A percentile compares a stretch with the other conserved stretches of the same genome.
Conservation (phyloP, 2,329 filamentous ascomycete species). For the Penicillium digitatum region DNA sequence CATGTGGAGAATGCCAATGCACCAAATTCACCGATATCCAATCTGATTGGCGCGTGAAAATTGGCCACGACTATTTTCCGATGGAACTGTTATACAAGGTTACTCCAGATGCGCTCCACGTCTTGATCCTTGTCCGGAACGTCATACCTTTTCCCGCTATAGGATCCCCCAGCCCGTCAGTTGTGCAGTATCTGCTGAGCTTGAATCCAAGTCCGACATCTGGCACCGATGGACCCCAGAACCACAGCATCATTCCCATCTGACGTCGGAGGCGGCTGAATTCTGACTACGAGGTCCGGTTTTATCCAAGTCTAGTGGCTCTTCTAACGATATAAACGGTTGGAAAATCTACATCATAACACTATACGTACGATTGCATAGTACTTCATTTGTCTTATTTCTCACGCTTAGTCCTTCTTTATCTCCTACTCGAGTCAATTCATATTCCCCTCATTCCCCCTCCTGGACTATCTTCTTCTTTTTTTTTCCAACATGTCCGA, state of each 20-base stretch:
- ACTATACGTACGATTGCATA: conserved; percentile 14
- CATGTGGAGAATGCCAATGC: conserved; percentile 15
- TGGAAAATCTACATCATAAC: conserved; percentile 17
- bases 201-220: not conserved
- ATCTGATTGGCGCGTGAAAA: conserved; percentile 10
- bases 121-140: conserved; percentile 10
- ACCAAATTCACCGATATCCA: conserved; percentile 2
- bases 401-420: conserved; percentile 20
- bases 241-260: conserved; percentile 2
- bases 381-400: not conserved
- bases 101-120: conserved; percentile 11
- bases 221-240: not conserved
- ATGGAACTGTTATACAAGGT: not conserved
- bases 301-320: conserved; percentile 11
- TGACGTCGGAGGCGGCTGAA: conserved; percentile 28
- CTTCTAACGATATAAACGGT: conserved; percentile 19
- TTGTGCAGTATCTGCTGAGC: not conserved
- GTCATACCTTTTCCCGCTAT: conserved; percentile 9
- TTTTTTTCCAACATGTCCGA: conserved; percentile 31
- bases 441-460: conserved; percentile 22
- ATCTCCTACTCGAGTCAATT: conserved; percentile 17
- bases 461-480: conserved; percentile 8
- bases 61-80: not conserved
- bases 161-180: not conserved
- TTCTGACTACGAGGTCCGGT: conserved; percentile 9